Percentiles rank a stretch among this genome's conserved stretches.
phyloP scores from a whole-genome alignment of 148 eudicot genomes.

The Cornus kousa region DNA sequence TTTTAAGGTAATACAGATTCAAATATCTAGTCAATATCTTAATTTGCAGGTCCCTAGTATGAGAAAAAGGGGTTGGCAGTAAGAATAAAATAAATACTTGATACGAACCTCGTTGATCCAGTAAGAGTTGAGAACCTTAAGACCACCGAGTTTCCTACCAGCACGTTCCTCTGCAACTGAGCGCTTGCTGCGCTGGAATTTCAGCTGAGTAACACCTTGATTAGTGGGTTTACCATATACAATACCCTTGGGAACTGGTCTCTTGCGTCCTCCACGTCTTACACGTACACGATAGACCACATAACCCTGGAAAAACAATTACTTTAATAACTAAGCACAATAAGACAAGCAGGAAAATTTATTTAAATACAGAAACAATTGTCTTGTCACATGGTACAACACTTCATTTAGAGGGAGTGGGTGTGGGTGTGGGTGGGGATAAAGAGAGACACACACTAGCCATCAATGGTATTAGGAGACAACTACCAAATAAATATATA shows the following conservation, averaged over 20 bases:
- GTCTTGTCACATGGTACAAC: background rate
- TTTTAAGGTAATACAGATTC: too few species aligned
- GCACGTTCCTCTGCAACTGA: slow-evolving; percentile 50
- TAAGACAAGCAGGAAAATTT: background rate
- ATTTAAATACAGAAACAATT: background rate
- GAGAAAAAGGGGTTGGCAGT: background rate
- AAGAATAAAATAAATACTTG: background rate
- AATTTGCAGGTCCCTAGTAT: too few species aligned
- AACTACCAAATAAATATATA: background rate
- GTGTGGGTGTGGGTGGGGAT: too few species aligned
- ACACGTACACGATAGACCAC: slow-evolving; percentile 40
- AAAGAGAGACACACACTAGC: background rate
- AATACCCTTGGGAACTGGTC: slow-evolving; percentile 45
- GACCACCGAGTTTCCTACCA: slow-evolving; percentile 35
- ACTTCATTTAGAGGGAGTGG: too few species aligned
- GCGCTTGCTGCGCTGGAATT: slow-evolving; percentile 45
- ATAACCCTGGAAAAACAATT: slow-evolving; percentile 19
- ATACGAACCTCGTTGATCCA: slow-evolving; percentile 43
- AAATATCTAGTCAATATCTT: too few species aligned
- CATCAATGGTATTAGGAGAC: background rate
- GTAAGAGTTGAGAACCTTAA: slow-evolving; percentile 47
- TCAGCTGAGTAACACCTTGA: slow-evolving; percentile 45
- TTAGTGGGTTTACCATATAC: slow-evolving; percentile 44
- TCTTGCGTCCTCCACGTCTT: slow-evolving; percentile 43
- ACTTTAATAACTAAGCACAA: background rate